Conservation (phyloP, 805 yeast species). For the Yarrowia hollandica region DNA sequence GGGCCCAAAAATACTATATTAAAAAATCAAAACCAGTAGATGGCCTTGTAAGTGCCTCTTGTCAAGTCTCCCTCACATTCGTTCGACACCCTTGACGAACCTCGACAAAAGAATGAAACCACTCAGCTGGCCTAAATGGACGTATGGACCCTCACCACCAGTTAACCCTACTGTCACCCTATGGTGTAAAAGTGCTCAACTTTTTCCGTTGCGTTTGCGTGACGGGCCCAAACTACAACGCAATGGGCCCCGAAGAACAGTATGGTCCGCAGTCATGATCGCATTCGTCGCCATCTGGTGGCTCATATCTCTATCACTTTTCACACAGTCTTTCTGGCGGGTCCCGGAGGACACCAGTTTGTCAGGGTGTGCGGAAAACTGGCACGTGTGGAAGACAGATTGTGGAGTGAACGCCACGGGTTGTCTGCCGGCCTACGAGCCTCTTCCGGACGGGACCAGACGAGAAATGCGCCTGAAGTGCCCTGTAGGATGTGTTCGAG, state of each 20-base stretch:
- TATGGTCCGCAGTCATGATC: not conserved
- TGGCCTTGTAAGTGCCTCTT: not conserved
- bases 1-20: not conserved
- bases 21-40: not conserved
- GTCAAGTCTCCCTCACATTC: not conserved
- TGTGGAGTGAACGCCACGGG: conserved; percentile 15
- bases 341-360: conserved; percentile 11
- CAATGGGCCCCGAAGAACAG: not conserved
- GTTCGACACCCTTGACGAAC: not conserved
- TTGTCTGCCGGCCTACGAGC: conserved; percentile 3
- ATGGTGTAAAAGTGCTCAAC: conserved; percentile 9
- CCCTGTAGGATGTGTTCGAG: conserved; percentile 83
- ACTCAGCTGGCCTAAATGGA: conserved; percentile 23
- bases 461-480: conserved; percentile 53
- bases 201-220: not conserved
- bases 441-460: not conserved
- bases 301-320: not conserved
- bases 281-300: conserved; percentile 15
- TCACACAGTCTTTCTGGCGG: conserved; percentile 14
- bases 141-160: conserved; percentile 3
- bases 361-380: conserved; percentile 4
- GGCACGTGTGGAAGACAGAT: conserved; percentile 19
- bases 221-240: not conserved
- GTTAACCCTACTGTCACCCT: conserved; percentile 14
- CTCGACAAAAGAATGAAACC: not conserved